Evolutionary conservation across 169 alveolate genomes (phyloP).

Genomic region (Plasmodium vinckei): DNA sequence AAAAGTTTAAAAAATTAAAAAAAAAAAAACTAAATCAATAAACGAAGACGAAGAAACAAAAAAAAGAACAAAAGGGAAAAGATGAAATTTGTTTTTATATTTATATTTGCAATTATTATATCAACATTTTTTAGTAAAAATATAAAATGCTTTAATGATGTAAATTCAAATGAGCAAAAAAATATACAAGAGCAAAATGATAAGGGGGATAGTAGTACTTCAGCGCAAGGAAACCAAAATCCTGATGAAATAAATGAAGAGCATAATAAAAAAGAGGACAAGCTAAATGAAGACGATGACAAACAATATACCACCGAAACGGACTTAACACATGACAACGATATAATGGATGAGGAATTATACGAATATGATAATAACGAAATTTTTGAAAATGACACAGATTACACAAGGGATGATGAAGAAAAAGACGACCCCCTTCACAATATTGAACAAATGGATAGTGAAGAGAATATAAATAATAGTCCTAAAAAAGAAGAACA

Average conservation of each 20-base stretch:
- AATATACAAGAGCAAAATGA: neutral
- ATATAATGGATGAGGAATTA: no score
- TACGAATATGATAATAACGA: no score
- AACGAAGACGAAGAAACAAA: slow-evolving; percentile 7
- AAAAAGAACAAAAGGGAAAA: slow-evolving; percentile 3
- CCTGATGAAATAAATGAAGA: neutral
- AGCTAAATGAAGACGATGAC: no score
- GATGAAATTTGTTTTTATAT: neutral
- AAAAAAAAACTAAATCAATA: neutral
- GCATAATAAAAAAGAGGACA: neutral
- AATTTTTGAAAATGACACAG: no score
- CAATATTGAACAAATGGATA: no score
- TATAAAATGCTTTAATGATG: neutral
- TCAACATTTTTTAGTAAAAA: neutral
- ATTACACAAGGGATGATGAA: no score
- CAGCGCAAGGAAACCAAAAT: neutral
- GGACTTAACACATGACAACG: no score
- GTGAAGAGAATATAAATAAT: no score
- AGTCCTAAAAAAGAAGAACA: no score
- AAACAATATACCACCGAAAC: no score
- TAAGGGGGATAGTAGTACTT: neutral
- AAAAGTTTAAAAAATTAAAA: neutral
- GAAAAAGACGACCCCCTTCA: no score
- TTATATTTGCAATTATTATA: no score
- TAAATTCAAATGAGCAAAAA: neutral